Evolutionary conservation across 305 asterid species (phyloP).

Genomic region (Fraxinus floribunda): DNA sequence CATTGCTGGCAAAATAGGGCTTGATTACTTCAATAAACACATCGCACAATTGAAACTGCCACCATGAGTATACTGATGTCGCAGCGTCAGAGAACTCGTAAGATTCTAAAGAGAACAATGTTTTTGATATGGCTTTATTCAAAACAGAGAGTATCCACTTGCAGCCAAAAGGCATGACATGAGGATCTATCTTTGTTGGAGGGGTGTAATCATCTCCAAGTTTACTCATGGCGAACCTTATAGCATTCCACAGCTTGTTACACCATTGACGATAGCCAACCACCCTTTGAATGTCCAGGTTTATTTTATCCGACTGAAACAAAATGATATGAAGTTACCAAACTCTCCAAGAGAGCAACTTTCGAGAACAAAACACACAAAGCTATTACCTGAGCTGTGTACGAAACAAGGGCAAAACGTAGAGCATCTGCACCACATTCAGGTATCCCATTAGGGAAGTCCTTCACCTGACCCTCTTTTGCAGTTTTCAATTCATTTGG

Average conservation of each 20-base stretch:
- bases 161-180: conserved; percentile 81
- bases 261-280: conserved; percentile 97
- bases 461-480: conserved; percentile 84
- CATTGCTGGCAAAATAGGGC: conserved; percentile 64
- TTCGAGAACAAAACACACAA: not conserved
- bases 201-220: conserved; percentile 90
- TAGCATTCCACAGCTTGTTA: conserved; percentile 94
- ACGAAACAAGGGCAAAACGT: conserved; percentile 90
- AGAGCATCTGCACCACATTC: conserved; percentile 98
- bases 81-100: conserved; percentile 89
- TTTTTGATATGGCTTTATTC: conserved; percentile 78
- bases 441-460: conserved; percentile 84
- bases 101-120: conserved; percentile 58
- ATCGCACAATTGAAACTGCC: conserved; percentile 88
- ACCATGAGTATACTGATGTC: conserved; percentile 75
- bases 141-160: conserved; percentile 90
- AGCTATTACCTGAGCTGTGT: conserved; percentile 79
- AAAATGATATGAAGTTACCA: conserved; percentile 16
- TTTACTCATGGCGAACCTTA: conserved; percentile 90
- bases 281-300: conserved; percentile 89
- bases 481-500: conserved; percentile 74
- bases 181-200: conserved; percentile 51
- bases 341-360: conserved; percentile 9
- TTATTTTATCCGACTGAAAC: conserved; percentile 84
- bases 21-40: conserved; percentile 88